Percentiles rank a stretch among this genome's conserved stretches.
These are phyloP conservation scores for Anisodus acutangulus DNA, from an alignment of 257 asterid species.

Conservation along the genomic window DNA sequence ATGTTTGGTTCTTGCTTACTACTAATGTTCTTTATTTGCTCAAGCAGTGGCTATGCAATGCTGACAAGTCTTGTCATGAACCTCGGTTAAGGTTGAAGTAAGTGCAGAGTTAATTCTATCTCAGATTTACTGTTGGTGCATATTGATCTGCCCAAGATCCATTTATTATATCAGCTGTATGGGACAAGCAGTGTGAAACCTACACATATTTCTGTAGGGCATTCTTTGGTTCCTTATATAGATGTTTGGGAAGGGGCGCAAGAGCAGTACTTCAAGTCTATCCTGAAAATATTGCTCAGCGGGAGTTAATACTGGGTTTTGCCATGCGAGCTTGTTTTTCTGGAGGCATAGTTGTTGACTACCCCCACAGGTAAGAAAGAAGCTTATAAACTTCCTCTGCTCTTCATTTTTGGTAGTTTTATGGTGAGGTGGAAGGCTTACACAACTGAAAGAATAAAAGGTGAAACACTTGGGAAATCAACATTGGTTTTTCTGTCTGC, in stretches of 20 bases:
- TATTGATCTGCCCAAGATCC: neutral
- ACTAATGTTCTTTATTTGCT: slow-evolving; percentile 33
- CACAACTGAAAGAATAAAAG: neutral
- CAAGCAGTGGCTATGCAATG: slow-evolving; percentile 92
- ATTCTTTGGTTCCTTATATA: slow-evolving; percentile 80
- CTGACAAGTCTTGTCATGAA: slow-evolving; percentile 91
- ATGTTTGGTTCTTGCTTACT: neutral
- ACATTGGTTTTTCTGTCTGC: neutral
- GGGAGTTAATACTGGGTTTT: slow-evolving; percentile 77
- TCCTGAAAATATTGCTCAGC: slow-evolving; percentile 86
- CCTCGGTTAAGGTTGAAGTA: slow-evolving; percentile 92
- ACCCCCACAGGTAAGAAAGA: slow-evolving; percentile 73
- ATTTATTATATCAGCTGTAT: neutral
- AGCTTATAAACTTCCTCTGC: slow-evolving; percentile 22
- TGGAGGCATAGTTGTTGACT: slow-evolving; percentile 91
- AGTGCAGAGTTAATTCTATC: slow-evolving; percentile 36
- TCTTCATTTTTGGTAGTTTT: slow-evolving; percentile 15
- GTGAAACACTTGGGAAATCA: neutral
- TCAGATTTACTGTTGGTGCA: neutral
- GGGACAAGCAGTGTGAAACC: neutral
- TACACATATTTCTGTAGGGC: slow-evolving; percentile 54
- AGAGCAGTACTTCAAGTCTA: slow-evolving; percentile 92
- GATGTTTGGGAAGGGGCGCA: slow-evolving; percentile 86
- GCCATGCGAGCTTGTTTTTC: slow-evolving; percentile 97
- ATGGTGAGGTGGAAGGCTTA: neutral